Evolutionary conservation across 176 grass and related monocot species (phyloP), one percentile per base, ranked within the genome.

Genomic region (Musa acuminata): DNA sequence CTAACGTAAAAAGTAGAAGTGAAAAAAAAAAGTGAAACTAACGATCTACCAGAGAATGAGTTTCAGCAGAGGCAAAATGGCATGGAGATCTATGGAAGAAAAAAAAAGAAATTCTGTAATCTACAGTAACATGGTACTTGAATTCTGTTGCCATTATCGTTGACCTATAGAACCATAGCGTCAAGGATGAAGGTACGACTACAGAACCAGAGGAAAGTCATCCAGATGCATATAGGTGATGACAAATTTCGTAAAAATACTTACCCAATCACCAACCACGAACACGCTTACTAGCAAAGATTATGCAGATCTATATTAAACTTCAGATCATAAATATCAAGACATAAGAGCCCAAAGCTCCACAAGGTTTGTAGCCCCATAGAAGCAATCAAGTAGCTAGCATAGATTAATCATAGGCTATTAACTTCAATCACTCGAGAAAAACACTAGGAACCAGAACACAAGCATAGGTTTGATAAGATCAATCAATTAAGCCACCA

Each of bases 181-280:
- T 70, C 8, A 70, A 50, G 17, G 2, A 70, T 49, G 17, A 21
- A 26, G 21, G 23, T 65, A 65, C 57, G 6, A 21, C n/a, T 60
- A 60, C n/a, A 7, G 57, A 65, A 65, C 23, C 11, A 65, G 20
- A 65, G 26, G 11, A 21, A 20, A 21, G 17, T 51, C 13, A 54
- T 74, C 8, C 8, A 71, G 13, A 26, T 16, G 51, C 51, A 54
- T 29, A 26, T 55, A 73, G 8, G 21, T 13, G 1, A 26, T 74
- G 6, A 29, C 1, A 55, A 55, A 8, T 55, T 13, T 8, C 17
- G 60, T 74, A n/a, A 49, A 71, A 48, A 63, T 80, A n/a, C 81
- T 87, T 96, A 96, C 93, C 93, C 87, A 92, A 53, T 96, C 93
- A 78, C 93, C 93, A 25, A 96, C 90, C 0, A 92, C 87, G 75